Base-by-base conservation (phyloP, 352 stramenopile species). In the Phytophthora quininea region DNA sequence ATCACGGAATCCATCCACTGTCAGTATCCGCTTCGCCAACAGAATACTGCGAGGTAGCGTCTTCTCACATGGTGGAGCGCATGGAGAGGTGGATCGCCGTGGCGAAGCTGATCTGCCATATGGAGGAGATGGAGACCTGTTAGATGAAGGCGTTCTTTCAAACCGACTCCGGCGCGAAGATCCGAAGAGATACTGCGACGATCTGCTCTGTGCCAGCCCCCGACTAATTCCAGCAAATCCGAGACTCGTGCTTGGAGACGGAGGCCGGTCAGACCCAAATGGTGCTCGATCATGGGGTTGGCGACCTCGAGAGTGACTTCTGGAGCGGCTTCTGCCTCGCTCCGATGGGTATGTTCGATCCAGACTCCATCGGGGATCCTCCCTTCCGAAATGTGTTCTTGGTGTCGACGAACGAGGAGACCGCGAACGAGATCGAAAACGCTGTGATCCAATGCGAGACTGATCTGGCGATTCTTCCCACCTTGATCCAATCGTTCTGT, bases 1-100 rank as follows among this genome's bases (percentile, higher is more conserved):
- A 31, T 71, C 55, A n/a, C 64, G 59, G 10, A 73, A 77, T 32
- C 42, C 59, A 4, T 77, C 55, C 27, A 77, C 54, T n/a, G 69
- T 70, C 27, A 73, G 47, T 29, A 77, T 65, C 45, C 64, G 64
- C 70, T 54, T 69, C 19, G 59, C 64, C 8, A 77, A 57, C 50
- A 73, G 7, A 15, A 19, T 53, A 53, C 19, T 67, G 50, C 32
- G 31, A 54, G 27, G 32, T n/a, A 46, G 58, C 8, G 32, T 24
- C 12, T 70, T 49, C 43, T 58, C 30, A 15, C 59, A 27, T 8
- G 46, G 24, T 19, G 14, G 32, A 46, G 31, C 31, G 31, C 52
- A 55, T 4, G 69, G 54, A 40, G 59, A 73, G 3, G 45, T 3
- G 3, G 69, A 64, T 43, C 58, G 62, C 1, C 45, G 45, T 7